phyloP scores from a whole-genome alignment of 352 stramenopile genomes.

The Globisporangium polare region DNA sequence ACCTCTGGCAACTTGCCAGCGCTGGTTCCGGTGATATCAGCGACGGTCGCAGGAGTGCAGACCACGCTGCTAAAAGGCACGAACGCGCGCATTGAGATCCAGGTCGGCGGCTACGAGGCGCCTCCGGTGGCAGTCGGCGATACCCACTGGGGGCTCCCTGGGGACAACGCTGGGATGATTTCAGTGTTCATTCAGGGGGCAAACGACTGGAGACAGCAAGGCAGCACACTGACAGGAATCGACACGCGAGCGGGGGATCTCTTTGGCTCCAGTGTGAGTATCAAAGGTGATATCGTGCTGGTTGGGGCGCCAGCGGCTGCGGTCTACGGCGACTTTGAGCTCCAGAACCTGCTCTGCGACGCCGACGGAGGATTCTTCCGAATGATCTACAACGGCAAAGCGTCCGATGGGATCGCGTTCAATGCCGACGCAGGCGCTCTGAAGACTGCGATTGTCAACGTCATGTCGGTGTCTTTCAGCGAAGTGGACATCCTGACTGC shows the following conservation, averaged over 20 bases:
- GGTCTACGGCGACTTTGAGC: slow-evolving; percentile 71
- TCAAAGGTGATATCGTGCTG: slow-evolving; percentile 46
- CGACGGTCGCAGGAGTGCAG: slow-evolving; percentile 19
- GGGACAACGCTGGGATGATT: slow-evolving; percentile 49
- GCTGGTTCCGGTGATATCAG: slow-evolving; percentile 39
- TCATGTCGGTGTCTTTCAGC: slow-evolving; percentile 52
- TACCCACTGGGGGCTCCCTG: slow-evolving; percentile 55
- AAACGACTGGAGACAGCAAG: slow-evolving; percentile 79
- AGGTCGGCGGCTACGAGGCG: slow-evolving; percentile 48
- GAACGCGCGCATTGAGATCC: slow-evolving; percentile 45
- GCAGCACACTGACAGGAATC: slow-evolving; percentile 36
- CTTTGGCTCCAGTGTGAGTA: slow-evolving; percentile 71
- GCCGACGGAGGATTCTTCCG: slow-evolving; percentile 68
- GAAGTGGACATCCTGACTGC: slow-evolving; percentile 49
- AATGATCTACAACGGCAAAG: slow-evolving; percentile 52
- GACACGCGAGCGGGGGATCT: slow-evolving; percentile 65
- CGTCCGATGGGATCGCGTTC: slow-evolving; percentile 54
- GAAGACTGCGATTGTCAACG: slow-evolving; percentile 39
- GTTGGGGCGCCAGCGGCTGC: slow-evolving; percentile 63
- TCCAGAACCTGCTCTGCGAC: slow-evolving; percentile 68
- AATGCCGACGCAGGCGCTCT: slow-evolving; percentile 47
- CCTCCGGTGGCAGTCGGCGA: slow-evolving; percentile 25
- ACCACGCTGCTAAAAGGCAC: slow-evolving; percentile 45
- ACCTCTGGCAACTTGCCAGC: slow-evolving; percentile 65
- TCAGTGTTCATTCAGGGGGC: slow-evolving; percentile 61